phyloP scores from a whole-genome alignment of 2,329 filamentous ascomycete genomes.

The Arthroderma sp. region DNA sequence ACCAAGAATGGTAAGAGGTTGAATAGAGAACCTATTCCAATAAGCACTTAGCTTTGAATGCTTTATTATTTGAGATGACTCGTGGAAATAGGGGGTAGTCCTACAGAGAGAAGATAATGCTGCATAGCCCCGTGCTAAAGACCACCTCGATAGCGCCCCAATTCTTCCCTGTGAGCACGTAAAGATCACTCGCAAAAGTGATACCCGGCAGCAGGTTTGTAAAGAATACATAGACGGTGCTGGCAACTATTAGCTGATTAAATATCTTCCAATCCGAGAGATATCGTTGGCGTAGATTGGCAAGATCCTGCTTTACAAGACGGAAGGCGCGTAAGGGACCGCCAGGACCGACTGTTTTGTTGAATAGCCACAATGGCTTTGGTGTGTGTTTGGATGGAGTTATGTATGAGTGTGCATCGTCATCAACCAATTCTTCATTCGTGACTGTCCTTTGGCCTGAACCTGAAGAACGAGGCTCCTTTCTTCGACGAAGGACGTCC shows the following conservation, averaged over 20 bases:
- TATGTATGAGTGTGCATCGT: constrained; percentile 27
- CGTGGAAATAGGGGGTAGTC: neutral
- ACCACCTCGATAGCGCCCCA: constrained; percentile 59
- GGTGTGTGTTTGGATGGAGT: constrained; percentile 30
- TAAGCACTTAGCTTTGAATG: neutral
- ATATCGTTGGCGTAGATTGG: constrained; percentile 38
- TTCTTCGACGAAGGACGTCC: neutral
- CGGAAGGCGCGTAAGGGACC: constrained; percentile 42
- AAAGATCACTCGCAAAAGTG: constrained; percentile 55
- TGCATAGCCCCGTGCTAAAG: constrained; percentile 53
- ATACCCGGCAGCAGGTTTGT: constrained; percentile 55
- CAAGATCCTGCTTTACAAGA: constrained; percentile 40
- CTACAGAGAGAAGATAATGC: constrained; percentile 50
- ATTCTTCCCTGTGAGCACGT: constrained; percentile 48
- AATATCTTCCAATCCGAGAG: constrained; percentile 46
- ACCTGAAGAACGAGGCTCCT: neutral
- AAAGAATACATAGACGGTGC: constrained; percentile 55
- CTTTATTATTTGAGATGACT: neutral
- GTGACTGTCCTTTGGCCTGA: neutral
- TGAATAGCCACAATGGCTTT: neutral
- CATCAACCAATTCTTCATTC: constrained; percentile 10
- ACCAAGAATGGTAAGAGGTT: constrained; percentile 53
- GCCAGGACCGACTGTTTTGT: constrained; percentile 20
- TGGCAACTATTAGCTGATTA: constrained; percentile 53
- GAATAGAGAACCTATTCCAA: constrained; percentile 36